These are phyloP conservation scores for Phialemonium atrogriseum DNA, from an alignment of 2,329 filamentous ascomycete species.

Conservation along the genomic window DNA sequence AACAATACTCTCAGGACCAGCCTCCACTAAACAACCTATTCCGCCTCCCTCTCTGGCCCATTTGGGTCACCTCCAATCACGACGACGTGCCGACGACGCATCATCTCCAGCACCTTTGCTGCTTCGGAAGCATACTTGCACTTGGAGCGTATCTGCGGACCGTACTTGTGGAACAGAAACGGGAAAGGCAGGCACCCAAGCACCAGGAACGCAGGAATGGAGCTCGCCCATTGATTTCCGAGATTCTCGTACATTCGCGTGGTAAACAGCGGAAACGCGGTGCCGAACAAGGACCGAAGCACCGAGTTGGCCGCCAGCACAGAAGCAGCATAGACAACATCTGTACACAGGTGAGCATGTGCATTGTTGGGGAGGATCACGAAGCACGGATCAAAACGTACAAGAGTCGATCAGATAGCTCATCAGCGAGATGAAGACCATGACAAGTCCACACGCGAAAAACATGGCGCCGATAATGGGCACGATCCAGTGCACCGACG, in stretches of 20 bases:
- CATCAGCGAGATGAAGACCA: constrained; percentile 42
- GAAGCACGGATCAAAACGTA: neutral
- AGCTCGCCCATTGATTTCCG: constrained; percentile 68
- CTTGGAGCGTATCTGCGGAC: constrained; percentile 50
- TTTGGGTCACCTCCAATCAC: constrained; percentile 11
- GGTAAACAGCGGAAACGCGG: constrained; percentile 51
- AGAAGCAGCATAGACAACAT: constrained; percentile 49
- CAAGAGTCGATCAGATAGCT: constrained; percentile 46
- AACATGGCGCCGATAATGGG: constrained; percentile 29
- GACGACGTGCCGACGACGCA: constrained; percentile 13
- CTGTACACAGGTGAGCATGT: no score
- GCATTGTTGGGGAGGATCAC: neutral
- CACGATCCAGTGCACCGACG: constrained; percentile 50
- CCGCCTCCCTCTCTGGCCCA: constrained; percentile 10
- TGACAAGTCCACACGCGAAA: constrained; percentile 24
- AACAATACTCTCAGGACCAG: no score
- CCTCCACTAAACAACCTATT: constrained; percentile 10
- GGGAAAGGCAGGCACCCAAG: constrained; percentile 65
- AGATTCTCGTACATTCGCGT: constrained; percentile 52
- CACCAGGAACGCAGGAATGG: constrained; percentile 66
- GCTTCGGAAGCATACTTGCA: constrained; percentile 66
- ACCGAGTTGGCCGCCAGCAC: constrained; percentile 59
- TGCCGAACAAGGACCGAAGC: constrained; percentile 46
- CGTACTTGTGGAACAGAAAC: constrained; percentile 69
- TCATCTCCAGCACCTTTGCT: constrained; percentile 7